Percentiles rank a stretch among this genome's conserved stretches.
These are phyloP conservation scores for Laburnicola sp. DNA, from an alignment of 2,329 filamentous ascomycete genomes.

Conservation along the genomic window DNA sequence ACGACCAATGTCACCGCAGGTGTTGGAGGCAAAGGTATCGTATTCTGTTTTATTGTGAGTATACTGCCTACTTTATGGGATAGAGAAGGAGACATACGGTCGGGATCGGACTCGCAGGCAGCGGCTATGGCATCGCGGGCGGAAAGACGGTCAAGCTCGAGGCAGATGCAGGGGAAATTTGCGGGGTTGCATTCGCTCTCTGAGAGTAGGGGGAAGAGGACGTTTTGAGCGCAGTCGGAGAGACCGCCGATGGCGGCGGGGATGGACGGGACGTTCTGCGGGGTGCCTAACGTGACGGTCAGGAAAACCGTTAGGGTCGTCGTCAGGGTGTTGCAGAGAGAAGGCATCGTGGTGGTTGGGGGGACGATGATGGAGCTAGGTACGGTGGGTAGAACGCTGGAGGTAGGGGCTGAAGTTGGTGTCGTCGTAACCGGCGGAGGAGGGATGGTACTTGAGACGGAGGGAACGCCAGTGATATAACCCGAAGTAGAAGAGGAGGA, in stretches of 20 bases:
- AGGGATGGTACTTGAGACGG: not conserved
- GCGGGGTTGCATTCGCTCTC: constrained; percentile 22
- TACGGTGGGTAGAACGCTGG: not conserved
- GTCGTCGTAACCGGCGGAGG: not conserved
- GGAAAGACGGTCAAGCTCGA: constrained; percentile 15
- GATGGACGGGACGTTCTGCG: not conserved
- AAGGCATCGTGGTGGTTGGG: constrained; percentile 12
- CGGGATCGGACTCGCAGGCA: constrained; percentile 6
- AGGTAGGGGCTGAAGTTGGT: not conserved
- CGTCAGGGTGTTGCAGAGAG: constrained; percentile 15
- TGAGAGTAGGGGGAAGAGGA: constrained; percentile 23
- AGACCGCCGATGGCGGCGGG: constrained; percentile 21
- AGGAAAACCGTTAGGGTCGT: constrained; percentile 15
- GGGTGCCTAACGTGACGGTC: constrained; percentile 13
- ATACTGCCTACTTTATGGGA: not conserved
- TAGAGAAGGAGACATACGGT: constrained; percentile 7
- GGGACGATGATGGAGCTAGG: not conserved
- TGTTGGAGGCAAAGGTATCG: constrained; percentile 16
- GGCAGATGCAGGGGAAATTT: constrained; percentile 29
- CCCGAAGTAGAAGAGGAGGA: not conserved
- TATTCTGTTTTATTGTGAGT: constrained; percentile 8
- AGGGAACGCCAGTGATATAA: not conserved
- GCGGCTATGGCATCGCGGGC: constrained; percentile 1
- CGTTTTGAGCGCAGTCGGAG: constrained; percentile 22
- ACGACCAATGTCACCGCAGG: constrained; percentile 11